phyloP scores from a whole-genome alignment of 2,329 filamentous ascomycete species.

The Exophiala oligosperma region DNA sequence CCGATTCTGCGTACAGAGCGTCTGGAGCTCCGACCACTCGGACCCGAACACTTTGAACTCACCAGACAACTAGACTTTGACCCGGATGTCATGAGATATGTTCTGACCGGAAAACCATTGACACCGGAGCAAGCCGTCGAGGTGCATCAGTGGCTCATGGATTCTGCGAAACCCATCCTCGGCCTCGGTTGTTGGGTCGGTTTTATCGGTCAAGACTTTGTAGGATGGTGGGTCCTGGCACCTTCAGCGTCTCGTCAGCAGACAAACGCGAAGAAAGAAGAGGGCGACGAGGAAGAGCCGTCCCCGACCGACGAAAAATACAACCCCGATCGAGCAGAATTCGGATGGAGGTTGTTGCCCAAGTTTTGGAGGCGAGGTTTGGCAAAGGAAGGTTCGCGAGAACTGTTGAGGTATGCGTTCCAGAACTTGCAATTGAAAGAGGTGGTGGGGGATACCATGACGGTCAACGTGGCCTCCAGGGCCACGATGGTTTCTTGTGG shows the following conservation, averaged over 20 bases:
- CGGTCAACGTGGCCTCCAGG: neutral
- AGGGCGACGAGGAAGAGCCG: neutral
- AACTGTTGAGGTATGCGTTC: neutral
- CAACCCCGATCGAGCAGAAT: neutral
- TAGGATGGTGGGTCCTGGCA: conserved; percentile 1
- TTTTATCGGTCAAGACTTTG: neutral
- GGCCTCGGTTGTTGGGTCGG: neutral
- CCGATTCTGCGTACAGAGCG: neutral
- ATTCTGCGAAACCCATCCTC: neutral
- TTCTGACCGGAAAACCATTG: neutral
- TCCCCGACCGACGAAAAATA: neutral
- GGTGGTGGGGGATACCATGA: neutral
- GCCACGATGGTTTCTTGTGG: neutral
- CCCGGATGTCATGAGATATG: neutral
- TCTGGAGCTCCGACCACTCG: neutral
- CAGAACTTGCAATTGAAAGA: neutral
- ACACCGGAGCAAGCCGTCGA: conserved; percentile 1
- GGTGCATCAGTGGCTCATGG: neutral
- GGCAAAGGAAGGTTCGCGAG: neutral
- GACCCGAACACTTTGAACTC: neutral
- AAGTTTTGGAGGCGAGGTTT: neutral
- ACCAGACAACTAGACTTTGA: conserved; percentile 1
- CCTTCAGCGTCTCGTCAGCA: neutral
- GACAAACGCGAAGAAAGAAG: neutral
- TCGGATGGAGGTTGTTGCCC: neutral